Evolutionary conservation across 2,329 filamentous ascomycete genomes (phyloP).

Genomic region (Xylaria sp.): DNA sequence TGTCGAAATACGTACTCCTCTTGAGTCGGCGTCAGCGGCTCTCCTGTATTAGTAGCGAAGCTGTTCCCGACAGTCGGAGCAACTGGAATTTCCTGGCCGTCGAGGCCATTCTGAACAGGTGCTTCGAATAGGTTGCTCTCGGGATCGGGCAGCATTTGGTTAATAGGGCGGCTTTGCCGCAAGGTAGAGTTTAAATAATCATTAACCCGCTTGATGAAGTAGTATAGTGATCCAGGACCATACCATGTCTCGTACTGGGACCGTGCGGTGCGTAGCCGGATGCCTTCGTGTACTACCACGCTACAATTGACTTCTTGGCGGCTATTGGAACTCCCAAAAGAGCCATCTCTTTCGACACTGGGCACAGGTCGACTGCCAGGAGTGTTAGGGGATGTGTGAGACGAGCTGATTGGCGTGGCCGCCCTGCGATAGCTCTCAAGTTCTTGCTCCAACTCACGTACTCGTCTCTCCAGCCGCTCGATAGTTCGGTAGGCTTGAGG

Average conservation of each 20-base stretch:
- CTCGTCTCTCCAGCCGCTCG: constrained; percentile 49
- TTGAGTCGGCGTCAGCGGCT: constrained; percentile 52
- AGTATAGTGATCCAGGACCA: constrained; percentile 55
- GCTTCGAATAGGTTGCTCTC: constrained; percentile 30
- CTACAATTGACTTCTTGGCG: not conserved
- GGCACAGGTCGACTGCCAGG: not conserved
- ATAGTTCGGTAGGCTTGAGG: constrained; percentile 50
- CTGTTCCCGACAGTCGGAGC: not conserved
- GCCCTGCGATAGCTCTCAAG: constrained; percentile 31
- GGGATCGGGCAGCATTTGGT: constrained; percentile 47
- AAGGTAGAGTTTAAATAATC: constrained; percentile 48
- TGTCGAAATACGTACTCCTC: constrained; percentile 52
- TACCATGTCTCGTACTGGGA: constrained; percentile 53
- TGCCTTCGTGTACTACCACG: constrained; percentile 37
- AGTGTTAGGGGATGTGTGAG: not conserved
- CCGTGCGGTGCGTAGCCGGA: constrained; percentile 49
- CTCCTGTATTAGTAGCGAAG: constrained; percentile 19
- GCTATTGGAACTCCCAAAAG: not conserved
- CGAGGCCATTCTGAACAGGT: constrained; percentile 22
- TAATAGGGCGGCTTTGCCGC: constrained; percentile 45
- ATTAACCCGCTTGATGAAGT: constrained; percentile 54
- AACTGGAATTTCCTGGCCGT: not conserved
- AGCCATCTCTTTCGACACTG: not conserved
- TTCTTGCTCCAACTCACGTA: constrained; percentile 48
- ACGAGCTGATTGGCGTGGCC: not conserved